Evolutionary conservation across 768 basidiomycete genomes (phyloP), one percentile per base, ranked within the genome.

Genomic region (Gyrodon lividus): DNA sequence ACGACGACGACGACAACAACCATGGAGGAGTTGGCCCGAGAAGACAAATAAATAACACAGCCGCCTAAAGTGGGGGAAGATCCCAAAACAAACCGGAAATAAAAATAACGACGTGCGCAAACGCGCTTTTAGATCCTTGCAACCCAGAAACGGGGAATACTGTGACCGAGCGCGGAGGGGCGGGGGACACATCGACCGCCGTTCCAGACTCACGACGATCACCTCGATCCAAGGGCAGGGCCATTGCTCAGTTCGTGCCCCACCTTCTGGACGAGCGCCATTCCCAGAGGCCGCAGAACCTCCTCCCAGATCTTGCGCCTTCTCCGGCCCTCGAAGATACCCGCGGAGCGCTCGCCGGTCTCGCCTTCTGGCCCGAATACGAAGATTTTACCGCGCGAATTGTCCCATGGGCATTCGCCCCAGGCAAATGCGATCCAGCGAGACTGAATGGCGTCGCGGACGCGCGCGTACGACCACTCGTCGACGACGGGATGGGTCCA

Each of bases 291-390:
- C 59, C 82, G 82, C 17, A 91, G 67, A 16, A 81, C 81, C 44
- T 82, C 77, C 54, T 75, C 77, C 89, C 89, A 91, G 48, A 79
- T 64, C 47, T 70, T 69, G 45, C 66, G 77, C 54, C 87, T 72
- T 42, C 89, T 68, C 30, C 89, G 70, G 3, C 84, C 82, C 49
- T 82, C 81, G 48, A 91, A 87, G 13, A 89, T 85, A 23, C 72
- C 68, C 48, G 65, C 71, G 13, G 79, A 81, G 42, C 89, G 79
- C 66, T 89, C 87, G 41, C 89, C 89, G 0, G 80, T 81, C 69
- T 91, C 89, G 47, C 88, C 89, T 63, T 90, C 88, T 0, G 89
- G 89, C 4, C 89, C 89, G 57, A 91, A 89, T 17, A 91, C 87
- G 64, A 78, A 89, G 42, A 88, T 78, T 68, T 81, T 86, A 52